Base-by-base conservation (phyloP, 805 yeast genomes). In the Isabelozyma pseudorhagii region DNA sequence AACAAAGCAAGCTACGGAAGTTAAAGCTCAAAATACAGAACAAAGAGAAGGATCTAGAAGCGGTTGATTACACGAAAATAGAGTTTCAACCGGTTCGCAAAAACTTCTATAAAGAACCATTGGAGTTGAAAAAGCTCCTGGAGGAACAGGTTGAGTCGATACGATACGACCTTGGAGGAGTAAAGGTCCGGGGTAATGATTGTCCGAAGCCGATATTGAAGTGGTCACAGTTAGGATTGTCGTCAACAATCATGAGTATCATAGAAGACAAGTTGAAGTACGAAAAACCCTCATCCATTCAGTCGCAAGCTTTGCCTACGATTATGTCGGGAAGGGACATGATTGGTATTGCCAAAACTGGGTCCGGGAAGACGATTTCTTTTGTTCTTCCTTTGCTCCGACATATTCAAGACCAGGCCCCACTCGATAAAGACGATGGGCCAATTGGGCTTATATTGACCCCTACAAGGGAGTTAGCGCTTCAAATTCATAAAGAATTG, bases 281-380 rank as follows among this genome's bases (percentile, higher is more conserved):
- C 61, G 71, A 66, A 0, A 61, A 68, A 2, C 97, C 98, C 1
- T 89, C 97, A 0, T 81, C 97, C 0, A 90, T 94, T 48, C 99
- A 94, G 65, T 77, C 91, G 0, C 97, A 91, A 59, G 91, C 97
- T 0, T 75, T 92, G 18, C 98, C 99, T 0, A 87, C 91, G 0
- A 82, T 91, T 17, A 88, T 93, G 96, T 75, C 85, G 2, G 98
- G 98, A 0, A 68, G 87, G 44, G 98, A 94, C 68, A 81, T 93
- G 7, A 86, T 94, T 44, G 97, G 97, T 5, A 86, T 94, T 17
- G 98, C 99, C 0, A 90, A 91, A 55, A 94, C 99, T 0, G 99
- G 99, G 0, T 89, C 97, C 0, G 99, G 99, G 3, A 94, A 94
- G 63, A 94, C 99, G 0, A 76, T 93, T 57, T 87, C 97, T 1